Evolutionary conservation across 1,284 basidiomycete species (phyloP), one percentile per base, ranked within the genome.

Genomic region (Ceratobasidium sp.): DNA sequence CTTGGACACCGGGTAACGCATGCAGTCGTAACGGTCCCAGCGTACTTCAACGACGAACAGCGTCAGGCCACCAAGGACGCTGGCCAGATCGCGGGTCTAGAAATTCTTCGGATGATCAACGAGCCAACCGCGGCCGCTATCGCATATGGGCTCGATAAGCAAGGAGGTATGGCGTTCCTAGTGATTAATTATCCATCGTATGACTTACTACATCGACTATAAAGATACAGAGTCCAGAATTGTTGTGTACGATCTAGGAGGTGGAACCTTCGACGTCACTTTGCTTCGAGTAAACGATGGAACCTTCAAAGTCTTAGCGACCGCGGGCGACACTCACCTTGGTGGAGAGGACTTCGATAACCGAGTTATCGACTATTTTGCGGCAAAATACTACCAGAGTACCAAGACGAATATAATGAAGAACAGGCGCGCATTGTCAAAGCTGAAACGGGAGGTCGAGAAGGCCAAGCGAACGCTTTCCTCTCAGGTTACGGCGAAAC

Each of bases 11-110:
- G 26, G 54, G 54, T 56, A 56, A 86, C 86, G 82, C 87, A 90
- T 83, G 89, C 89, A 81, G 88, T 89, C 80, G 85, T 89, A 82
- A 86, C 86, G 62, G 83, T 84, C 77, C 83, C 83, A 50, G 87
- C 88, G 82, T 89, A 90, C 89, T 90, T 90, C 87, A 88, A 88
- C 85, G 87, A 88, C 85, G 87, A 87, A 66, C 87, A 88, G 84
- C 86, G 87, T 75, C 87, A 88, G 82, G 87, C 87, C 54, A 88
- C 87, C 83, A 88, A 88, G 85, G 87, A 88, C 80, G 87, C 87
- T 78, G 87, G 87, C 83, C 81, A 85, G 77, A 88, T 88, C 81
- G 84, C 87, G 50, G 87, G 87, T 77, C 84, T 88, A 74, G 87
- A 87, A 83, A 87, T 88, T 50, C 85, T 88, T 82, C 87, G 87